Percentiles rank a stretch among this genome's conserved stretches.
phyloP scores from a whole-genome alignment of 2,329 filamentous ascomycete species.

The Leptodontidium sp. region DNA sequence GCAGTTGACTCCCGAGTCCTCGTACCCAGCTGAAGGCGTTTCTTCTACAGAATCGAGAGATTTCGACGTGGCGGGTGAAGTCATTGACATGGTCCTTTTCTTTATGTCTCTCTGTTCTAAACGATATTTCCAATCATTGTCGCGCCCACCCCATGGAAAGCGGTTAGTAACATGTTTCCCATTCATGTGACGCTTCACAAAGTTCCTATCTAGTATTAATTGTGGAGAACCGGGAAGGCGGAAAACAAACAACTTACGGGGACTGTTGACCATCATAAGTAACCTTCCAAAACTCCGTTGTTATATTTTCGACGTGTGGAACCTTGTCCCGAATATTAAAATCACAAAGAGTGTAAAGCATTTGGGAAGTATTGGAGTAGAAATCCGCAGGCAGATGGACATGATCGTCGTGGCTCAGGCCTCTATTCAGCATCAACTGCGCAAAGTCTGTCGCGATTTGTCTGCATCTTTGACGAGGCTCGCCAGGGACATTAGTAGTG shows the following conservation, averaged over 20 bases:
- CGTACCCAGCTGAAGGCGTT: neutral
- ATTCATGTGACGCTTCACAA: conserved; percentile 23
- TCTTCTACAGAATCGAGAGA: neutral
- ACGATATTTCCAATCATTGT: conserved; percentile 27
- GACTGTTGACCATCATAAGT: conserved; percentile 20
- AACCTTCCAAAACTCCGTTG: conserved; percentile 24
- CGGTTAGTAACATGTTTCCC: conserved; percentile 23
- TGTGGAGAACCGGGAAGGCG: neutral
- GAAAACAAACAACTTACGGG: conserved; percentile 18
- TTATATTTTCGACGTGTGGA: conserved; percentile 15
- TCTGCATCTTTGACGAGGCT: conserved; percentile 5
- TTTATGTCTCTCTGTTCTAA: conserved; percentile 19
- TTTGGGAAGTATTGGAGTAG: conserved; percentile 15
- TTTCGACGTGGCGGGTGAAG: neutral
- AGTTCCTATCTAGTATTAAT: conserved; percentile 12
- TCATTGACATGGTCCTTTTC: neutral
- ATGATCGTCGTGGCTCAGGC: conserved; percentile 18
- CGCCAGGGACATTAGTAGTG: conserved; percentile 20
- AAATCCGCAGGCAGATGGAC: conserved; percentile 18
- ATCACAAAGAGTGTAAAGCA: conserved; percentile 20
- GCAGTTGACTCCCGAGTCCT: neutral
- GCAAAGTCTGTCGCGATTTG: conserved; percentile 24
- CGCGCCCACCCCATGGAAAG: conserved; percentile 21
- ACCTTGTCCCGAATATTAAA: conserved; percentile 24
- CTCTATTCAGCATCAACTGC: conserved; percentile 18